Conservation (phyloP, 345 rosid genomes). For the Lumnitzera littorea region DNA sequence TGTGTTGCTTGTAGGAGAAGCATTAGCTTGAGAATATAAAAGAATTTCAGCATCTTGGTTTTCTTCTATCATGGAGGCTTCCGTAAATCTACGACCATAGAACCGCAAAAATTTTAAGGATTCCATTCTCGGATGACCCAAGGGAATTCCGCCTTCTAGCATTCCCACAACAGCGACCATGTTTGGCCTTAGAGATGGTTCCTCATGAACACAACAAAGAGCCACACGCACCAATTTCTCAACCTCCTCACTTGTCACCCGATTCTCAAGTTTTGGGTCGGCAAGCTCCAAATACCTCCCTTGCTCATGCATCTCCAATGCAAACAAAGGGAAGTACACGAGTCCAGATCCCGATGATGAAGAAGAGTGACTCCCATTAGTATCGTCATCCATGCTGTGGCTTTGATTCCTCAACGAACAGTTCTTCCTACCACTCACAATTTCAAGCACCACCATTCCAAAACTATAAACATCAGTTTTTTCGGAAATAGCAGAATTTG, state of each 20-base stretch:
- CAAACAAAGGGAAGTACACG: conserved; percentile 69
- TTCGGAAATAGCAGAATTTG: conserved; percentile 65
- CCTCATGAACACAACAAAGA: conserved; percentile 71
- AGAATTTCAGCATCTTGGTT: conserved; percentile 22
- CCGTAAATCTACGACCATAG: conserved; percentile 70
- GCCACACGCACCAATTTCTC: conserved; percentile 50
- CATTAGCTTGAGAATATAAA: conserved; percentile 24
- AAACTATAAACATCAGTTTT: conserved; percentile 83
- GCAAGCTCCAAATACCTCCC: conserved; percentile 69
- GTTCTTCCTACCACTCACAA: conserved; percentile 72
- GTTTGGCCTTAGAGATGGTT: conserved; percentile 48
- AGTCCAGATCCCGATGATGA: conserved; percentile 30
- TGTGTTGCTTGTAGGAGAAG: conserved; percentile 25
- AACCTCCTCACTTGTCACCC: conserved; percentile 50
- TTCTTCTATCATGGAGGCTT: conserved; percentile 55
- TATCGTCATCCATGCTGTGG: conserved; percentile 31
- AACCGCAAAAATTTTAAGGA: conserved; percentile 80
- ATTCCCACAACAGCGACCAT: conserved; percentile 61
- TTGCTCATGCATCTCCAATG: conserved; percentile 82
- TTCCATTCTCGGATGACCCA: conserved; percentile 56
- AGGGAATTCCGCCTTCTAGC: conserved; percentile 62
- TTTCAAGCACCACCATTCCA: conserved; percentile 76
- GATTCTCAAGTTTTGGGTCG: conserved; percentile 70
- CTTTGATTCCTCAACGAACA: conserved; percentile 37
- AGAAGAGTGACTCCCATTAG: conserved; percentile 27